Percentiles rank a stretch among this genome's conserved stretches.
phyloP scores from a whole-genome alignment of 1,284 basidiomycete genomes.

The Puccinia hordei region DNA sequence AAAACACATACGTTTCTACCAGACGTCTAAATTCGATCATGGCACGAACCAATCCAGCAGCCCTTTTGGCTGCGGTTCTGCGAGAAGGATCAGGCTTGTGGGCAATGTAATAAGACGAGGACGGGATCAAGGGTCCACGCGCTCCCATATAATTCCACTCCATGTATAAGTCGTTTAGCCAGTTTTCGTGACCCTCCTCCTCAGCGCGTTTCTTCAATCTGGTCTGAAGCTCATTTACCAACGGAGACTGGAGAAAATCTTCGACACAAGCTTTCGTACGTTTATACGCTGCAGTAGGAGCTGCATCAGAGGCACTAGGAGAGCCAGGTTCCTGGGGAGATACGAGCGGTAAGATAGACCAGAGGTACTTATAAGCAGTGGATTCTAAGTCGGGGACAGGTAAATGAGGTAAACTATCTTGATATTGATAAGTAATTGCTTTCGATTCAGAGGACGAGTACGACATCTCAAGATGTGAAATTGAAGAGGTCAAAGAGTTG shows the following conservation, averaged over 20 bases:
- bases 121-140: slow-evolving; percentile 81
- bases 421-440: slow-evolving; percentile 47
- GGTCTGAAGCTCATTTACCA: slow-evolving; percentile 75
- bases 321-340: slow-evolving; percentile 52
- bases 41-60: slow-evolving; percentile 78
- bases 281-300: slow-evolving; percentile 34
- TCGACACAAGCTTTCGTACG: slow-evolving; percentile 30
- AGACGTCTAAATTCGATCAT: slow-evolving; percentile 78
- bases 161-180: slow-evolving; percentile 98
- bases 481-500: no score
- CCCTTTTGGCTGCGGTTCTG: slow-evolving; percentile 64
- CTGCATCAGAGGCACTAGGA: slow-evolving; percentile 53
- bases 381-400: slow-evolving; percentile 80
- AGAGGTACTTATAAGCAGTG: slow-evolving; percentile 82
- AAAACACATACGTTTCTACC: slow-evolving; percentile 69
- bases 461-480: neutral
- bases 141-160: slow-evolving; percentile 70
- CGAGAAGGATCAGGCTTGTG: slow-evolving; percentile 67
- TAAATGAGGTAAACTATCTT: slow-evolving; percentile 75
- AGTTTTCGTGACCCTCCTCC: slow-evolving; percentile 67
- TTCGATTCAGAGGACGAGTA: neutral
- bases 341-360: slow-evolving; percentile 72
- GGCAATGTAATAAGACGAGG: slow-evolving; percentile 92
- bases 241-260: slow-evolving; percentile 71
- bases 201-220: slow-evolving; percentile 74